Evolutionary conservation across 192 early-diverging fungal genomes (phyloP), one percentile per base, ranked within the genome.

Genomic region (Diversispora epigaea): DNA sequence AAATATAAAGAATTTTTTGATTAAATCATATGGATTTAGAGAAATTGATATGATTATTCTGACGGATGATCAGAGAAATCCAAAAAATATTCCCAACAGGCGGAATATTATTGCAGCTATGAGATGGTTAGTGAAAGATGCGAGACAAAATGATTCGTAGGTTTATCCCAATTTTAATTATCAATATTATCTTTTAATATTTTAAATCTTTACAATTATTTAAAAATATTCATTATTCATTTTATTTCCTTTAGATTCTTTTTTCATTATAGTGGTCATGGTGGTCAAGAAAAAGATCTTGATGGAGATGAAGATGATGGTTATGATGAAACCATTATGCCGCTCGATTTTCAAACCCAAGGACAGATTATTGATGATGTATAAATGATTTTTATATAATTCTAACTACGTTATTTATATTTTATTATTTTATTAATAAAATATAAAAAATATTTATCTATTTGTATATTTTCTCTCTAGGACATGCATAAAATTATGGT

Each of bases 191-290:
- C 25, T 32, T 32, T 32, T 15, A 0, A 7, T 32, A 12, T 25
- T n/a, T 64, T 64, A 43, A 40, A 15, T 14, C 6, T n/a, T n/a
- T n/a, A n/a, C n/a, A n/a, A n/a, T n/a, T n/a, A n/a, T n/a, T n/a
- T n/a, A n/a, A n/a, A n/a, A 25, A 40, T 1, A 58, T 60, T 66
- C 11, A 68, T 17, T 60, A 4, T 41, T 68, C 21, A 54, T 61
- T 11, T 72, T 58, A 39, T 55, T 73, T 17, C 49, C 6, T 12
- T 66, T 71, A 86, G 85, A 25, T 91, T 91, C 82, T 93, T 94
- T 78, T 89, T 93, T 78, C 93, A 94, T 79, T 94, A 83, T 79
- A 91, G 89, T 77, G 93, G 93, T 57, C 93, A 94, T 75, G 93
- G 93, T 50, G 87, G 84, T 41, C 87, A 87, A 50, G 82, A 82